Base-by-base conservation (phyloP, 352 stramenopile species). In the Globisporangium nunn region DNA sequence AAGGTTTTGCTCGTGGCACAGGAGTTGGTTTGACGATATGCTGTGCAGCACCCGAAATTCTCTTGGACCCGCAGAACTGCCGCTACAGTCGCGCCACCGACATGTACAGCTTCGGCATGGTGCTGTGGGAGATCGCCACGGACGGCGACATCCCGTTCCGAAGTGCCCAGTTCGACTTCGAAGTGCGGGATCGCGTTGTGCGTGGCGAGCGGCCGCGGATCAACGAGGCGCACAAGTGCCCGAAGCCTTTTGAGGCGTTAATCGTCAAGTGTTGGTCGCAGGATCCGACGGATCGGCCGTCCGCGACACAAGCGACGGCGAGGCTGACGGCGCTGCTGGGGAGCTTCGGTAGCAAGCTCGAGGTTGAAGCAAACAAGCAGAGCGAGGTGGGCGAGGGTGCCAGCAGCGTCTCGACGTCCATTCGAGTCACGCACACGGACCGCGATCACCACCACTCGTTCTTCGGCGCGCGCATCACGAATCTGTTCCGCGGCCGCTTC, bases 81-180 rank as follows among this genome's bases (percentile, higher is more conserved):
- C 68, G 67, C 37, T 89, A 84, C 56, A 87, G 85, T 56, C 77
- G 79, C 23, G 77, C 79, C 52, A 87, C 79, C 30, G 79, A 89
- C 59, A 76, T 89, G 58, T 89, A 87, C 61, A 87, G 77, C 71
- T 89, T 89, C 52, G 79, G 79, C 3, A 69, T 89, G 64, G 66
- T 74, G 52, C 61, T 87, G n/a, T 87, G 79, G 79, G 76, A 89
- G 50, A 80, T 89, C 12, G 56, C 85, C 23, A 81, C 76, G 31
- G 81, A 89, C 59, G 79, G 79, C 30, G 67, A 73, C 1, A 68
- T 84, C 10, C 76, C 79, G 0, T 89, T 89, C 57, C 72, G 68
- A 18, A 72, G 85, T 31, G 66, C 85, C 1, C 62, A 75, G 17
- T 89, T 87, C 33, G 79, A 89, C 45, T 77, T 87, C 58, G 75